A percentile compares a stretch with the other conserved stretches of the same genome.
Evolutionary conservation across 2,329 filamentous ascomycete genomes (phyloP).

Genomic region (Blastomyces silverae): DNA sequence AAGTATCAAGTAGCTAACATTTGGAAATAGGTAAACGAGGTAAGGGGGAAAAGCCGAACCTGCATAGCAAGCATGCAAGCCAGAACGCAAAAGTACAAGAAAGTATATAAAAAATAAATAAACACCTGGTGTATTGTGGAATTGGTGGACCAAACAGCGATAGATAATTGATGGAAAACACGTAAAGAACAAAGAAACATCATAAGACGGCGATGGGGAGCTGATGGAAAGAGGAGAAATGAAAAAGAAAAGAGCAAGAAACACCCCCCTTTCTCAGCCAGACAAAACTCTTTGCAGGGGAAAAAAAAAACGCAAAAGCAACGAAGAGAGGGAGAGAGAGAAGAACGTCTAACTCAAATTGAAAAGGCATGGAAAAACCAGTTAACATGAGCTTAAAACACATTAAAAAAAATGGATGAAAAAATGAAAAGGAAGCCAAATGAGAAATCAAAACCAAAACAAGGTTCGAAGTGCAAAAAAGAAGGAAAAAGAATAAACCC

Average conservation of each 20-base stretch:
- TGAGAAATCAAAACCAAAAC: constrained; percentile 16
- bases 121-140: background rate
- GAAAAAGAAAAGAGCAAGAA: background rate
- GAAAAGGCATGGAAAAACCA: background rate
- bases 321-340: background rate
- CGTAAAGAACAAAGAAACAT: constrained; percentile 3
- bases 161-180: background rate
- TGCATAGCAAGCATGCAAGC: background rate
- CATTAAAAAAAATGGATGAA: background rate
- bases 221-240: background rate
- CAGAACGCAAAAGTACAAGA: background rate
- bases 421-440: background rate
- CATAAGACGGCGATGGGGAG: background rate
- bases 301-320: constrained; percentile 4
- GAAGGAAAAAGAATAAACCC: background rate
- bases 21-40: background rate
- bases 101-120: background rate
- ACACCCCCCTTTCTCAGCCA: background rate
- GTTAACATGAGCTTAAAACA: background rate
- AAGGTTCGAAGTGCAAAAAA: constrained; percentile 12
- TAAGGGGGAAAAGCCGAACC: background rate
- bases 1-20: background rate
- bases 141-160: background rate
- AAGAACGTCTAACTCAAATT: background rate
- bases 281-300: background rate